These are phyloP conservation scores for Penicillium lividum DNA, from an alignment of 495 filamentous ascomycete species.

Conservation along the genomic window DNA sequence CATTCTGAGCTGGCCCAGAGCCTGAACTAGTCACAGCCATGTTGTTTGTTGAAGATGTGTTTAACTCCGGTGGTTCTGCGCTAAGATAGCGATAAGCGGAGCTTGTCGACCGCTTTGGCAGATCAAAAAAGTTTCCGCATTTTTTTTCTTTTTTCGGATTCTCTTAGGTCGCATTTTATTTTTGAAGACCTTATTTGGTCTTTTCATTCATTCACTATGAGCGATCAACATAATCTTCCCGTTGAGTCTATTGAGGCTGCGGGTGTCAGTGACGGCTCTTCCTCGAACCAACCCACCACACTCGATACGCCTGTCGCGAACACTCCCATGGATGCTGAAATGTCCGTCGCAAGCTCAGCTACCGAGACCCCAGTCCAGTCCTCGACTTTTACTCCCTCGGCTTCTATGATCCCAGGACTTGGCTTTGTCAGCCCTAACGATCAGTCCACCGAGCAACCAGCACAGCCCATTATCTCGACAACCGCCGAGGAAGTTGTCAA, in stretches of 20 bases:
- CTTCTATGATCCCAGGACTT: constrained; percentile 41
- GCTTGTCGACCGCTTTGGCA: constrained; percentile 35
- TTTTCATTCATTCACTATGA: constrained; percentile 38
- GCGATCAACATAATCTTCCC: constrained; percentile 34
- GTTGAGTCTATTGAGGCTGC: constrained; percentile 16
- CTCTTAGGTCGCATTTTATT: constrained; percentile 4
- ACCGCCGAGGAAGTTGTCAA: constrained; percentile 6
- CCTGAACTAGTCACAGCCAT: constrained; percentile 13
- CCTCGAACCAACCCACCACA: constrained; percentile 25
- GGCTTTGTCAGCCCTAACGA: constrained; percentile 33
- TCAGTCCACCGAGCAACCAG: constrained; percentile 20
- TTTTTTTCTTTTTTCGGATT: constrained; percentile 25
- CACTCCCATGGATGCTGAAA: constrained; percentile 35
- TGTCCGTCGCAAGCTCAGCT: constrained; percentile 16
- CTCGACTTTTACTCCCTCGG: constrained; percentile 13
- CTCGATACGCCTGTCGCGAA: constrained; percentile 37
- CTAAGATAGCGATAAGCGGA: constrained; percentile 33
- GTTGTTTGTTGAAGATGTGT: constrained; percentile 3
- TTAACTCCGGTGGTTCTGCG: constrained; percentile 5
- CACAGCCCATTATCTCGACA: constrained; percentile 5
- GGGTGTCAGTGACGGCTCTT: constrained; percentile 23
- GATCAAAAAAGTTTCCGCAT: constrained; percentile 36
- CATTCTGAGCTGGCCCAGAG: constrained; percentile 10
- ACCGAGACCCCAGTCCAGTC: constrained; percentile 13
- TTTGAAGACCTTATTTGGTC: background rate